phyloP scores from a whole-genome alignment of 2,329 filamentous ascomycete genomes.

The Diaporthe vaccinii region DNA sequence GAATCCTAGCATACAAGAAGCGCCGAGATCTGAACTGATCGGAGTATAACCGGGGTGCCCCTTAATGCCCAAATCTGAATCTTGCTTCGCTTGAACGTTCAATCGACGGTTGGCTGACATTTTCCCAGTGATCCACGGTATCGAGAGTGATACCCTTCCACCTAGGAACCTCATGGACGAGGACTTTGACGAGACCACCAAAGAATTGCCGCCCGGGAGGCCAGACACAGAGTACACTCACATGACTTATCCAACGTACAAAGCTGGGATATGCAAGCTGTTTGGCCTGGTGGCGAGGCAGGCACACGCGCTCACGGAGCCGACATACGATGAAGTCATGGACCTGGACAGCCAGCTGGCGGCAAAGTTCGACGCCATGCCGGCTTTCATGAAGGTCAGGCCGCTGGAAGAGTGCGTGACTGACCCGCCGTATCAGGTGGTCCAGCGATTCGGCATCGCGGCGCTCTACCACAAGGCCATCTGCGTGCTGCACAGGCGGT shows the following conservation, averaged over 20 bases:
- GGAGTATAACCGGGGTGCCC: no score
- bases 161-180: conserved; percentile 75
- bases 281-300: conserved; percentile 65
- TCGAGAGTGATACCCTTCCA: conserved; percentile 73
- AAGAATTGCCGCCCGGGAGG: conserved; percentile 67
- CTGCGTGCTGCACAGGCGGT: conserved; percentile 68
- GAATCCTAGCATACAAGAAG: background rate
- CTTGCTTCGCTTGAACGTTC: background rate
- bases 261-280: conserved; percentile 60
- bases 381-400: conserved; percentile 62
- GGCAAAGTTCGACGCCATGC: conserved; percentile 60
- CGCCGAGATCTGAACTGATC: no score
- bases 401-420: conserved; percentile 63
- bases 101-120: background rate
- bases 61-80: background rate
- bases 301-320: conserved; percentile 62
- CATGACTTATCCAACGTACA: conserved; percentile 68
- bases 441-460: conserved; percentile 67
- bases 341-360: conserved; percentile 61
- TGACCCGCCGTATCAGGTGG: conserved; percentile 60
- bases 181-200: conserved; percentile 71
- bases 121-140: conserved; percentile 67
- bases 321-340: conserved; percentile 64
- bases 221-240: conserved; percentile 72
- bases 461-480: conserved; percentile 68